A percentile compares a stretch with the other conserved stretches of the same genome.
phyloP scores from a whole-genome alignment of 495 filamentous ascomycete genomes.

The Podospora pseudoanserina region DNA sequence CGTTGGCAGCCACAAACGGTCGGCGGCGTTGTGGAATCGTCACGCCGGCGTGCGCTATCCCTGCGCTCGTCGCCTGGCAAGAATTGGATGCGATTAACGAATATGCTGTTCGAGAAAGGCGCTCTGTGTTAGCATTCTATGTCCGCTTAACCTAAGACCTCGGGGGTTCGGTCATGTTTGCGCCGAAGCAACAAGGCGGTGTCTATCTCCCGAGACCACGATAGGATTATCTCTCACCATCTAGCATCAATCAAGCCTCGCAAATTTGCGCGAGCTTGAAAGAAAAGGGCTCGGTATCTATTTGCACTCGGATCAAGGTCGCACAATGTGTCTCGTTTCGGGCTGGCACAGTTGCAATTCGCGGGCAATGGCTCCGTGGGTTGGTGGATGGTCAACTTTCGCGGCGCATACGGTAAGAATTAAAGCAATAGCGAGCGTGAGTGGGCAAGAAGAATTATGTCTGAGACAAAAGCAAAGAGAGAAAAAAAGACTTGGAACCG shows the following conservation, averaged over 20 bases:
- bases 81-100: background rate
- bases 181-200: background rate
- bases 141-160: background rate
- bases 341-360: background rate
- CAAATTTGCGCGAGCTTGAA: background rate
- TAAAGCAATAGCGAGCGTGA: constrained; percentile 7
- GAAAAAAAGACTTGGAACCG: constrained; percentile 5
- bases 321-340: background rate
- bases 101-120: background rate
- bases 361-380: background rate
- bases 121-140: background rate
- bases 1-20: background rate
- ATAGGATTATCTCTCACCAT: background rate
- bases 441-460: background rate
- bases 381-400: background rate
- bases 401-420: background rate
- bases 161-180: background rate
- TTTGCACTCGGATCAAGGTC: background rate
- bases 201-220: background rate
- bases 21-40: background rate
- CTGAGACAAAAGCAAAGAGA: background rate
- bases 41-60: background rate
- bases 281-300: background rate
- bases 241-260: background rate
- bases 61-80: background rate